Conservation (phyloP, 345 rosid genomes). For the Limnanthes douglasii region DNA sequence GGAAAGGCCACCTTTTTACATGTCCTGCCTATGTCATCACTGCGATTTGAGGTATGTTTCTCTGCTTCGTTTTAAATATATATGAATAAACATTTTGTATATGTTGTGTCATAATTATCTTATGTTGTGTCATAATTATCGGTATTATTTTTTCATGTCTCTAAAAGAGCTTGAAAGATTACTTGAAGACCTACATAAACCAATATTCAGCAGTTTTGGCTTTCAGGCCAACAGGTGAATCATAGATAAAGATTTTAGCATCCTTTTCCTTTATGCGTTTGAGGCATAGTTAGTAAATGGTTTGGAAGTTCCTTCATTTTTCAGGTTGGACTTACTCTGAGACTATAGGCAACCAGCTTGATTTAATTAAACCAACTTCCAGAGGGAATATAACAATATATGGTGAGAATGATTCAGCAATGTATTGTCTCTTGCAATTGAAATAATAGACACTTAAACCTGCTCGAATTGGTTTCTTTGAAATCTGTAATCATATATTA, state of each 20-base stretch:
- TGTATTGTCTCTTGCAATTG: not conserved
- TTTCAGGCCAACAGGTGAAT: slow-evolving; percentile 64
- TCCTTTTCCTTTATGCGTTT: not conserved
- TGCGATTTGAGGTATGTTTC: slow-evolving; percentile 37
- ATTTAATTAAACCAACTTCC: slow-evolving; percentile 42
- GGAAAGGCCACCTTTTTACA: slow-evolving; percentile 54
- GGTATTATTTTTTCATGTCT: not conserved
- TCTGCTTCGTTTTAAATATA: too few species aligned
- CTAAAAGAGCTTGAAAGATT: slow-evolving; percentile 31
- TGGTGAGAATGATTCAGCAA: slow-evolving; percentile 28
- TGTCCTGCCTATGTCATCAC: slow-evolving; percentile 57
- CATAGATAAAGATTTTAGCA: not conserved
- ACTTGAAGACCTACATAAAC: slow-evolving; percentile 28
- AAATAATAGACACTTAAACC: too few species aligned
- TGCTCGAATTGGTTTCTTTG: too few species aligned
- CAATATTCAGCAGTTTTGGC: slow-evolving; percentile 44
- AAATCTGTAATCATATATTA: not conserved
- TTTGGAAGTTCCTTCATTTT: not conserved
- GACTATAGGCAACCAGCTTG: slow-evolving; percentile 38
- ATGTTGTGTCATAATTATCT: too few species aligned
- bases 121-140: not conserved
- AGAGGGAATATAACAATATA: slow-evolving; percentile 51
- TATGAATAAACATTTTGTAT: too few species aligned
- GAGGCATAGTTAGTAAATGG: too few species aligned
- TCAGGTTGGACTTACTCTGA: slow-evolving; percentile 78